Base-by-base conservation (phyloP, 2,329 filamentous ascomycete genomes). In the Juglanconis sp. region DNA sequence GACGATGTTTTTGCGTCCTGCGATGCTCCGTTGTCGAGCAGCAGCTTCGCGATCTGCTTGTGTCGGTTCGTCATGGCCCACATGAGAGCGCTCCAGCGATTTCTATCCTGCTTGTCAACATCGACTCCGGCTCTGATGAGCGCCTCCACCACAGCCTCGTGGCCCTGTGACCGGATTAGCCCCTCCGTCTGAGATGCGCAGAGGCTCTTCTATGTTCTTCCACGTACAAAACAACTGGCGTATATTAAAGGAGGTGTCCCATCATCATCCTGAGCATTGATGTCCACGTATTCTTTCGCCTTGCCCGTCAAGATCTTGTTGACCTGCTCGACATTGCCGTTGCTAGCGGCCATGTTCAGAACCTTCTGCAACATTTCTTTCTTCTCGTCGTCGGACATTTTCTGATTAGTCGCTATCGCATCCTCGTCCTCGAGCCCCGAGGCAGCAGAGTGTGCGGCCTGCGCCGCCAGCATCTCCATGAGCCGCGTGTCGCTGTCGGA, bases 31-130 rank as follows among this genome's bases (percentile, higher is more conserved):
- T 95, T 91, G 72, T 99, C 94, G 38, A 99, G 83, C 15, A 99
- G 79, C 10, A 92, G 81, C 75, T 98, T 98, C 40, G 94, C 93
- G 66, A 99, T 99, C 52, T 87, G 88, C 76, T 98, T 98, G 76
- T 99, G 95, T 60, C 93, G 82, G 74, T 99, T 99, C 59, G 95
- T 99, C 91, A 98, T 98, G 53, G 95, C 94, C 95, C 95, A 99
- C 93, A 99, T 99, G 63, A 99, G 81, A 13, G 95, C 91, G 69
- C 91, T 98, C 95, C 95, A 99, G 71, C 96, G 89, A 71, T 98
- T 98, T 64, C 89, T 90, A 72, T 99, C 95, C 74, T 98, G 94
- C 68, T 89, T 89, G 76, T 99, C 92, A 56, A 98, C 92, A 68
- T 92, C 85, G 44, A 89, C 94, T 31, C 94, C 93, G 9, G 92